phyloP scores from a whole-genome alignment of 2,329 filamentous ascomycete genomes.

The Cercospora zeae-maydis region DNA sequence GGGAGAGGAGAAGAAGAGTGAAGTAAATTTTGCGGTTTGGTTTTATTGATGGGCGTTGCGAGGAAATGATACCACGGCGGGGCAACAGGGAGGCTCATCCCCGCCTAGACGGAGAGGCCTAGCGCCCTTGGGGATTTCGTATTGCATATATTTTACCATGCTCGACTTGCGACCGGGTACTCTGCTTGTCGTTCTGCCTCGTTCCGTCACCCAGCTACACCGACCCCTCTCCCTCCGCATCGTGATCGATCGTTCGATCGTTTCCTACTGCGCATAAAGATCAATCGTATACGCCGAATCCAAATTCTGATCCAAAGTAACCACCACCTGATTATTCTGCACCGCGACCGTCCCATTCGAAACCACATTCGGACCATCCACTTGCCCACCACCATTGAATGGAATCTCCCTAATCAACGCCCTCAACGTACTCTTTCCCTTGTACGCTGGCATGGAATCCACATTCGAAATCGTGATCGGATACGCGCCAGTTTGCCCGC shows the following conservation, averaged over 20 bases:
- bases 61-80: neutral
- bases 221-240: neutral
- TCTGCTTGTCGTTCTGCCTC: neutral
- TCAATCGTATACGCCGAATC: neutral
- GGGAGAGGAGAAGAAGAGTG: conserved; percentile 41
- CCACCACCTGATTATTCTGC: neutral
- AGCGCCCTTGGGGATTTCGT: neutral
- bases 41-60: neutral
- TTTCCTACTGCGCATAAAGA: neutral
- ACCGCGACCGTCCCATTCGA: neutral
- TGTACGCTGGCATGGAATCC: neutral
- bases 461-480: neutral
- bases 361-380: neutral
- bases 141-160: neutral
- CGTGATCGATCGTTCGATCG: neutral
- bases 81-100: neutral
- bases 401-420: neutral
- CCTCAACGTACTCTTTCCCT: neutral
- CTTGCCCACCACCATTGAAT: neutral
- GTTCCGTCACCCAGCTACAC: neutral
- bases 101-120: neutral
- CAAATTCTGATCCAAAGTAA: neutral
- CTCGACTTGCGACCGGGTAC: neutral
- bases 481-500: neutral
- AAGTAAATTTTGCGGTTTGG: conserved; percentile 12